These are phyloP conservation scores for Ogataea chonburiensis DNA, from an alignment of 805 yeast species.

Conservation along the genomic window DNA sequence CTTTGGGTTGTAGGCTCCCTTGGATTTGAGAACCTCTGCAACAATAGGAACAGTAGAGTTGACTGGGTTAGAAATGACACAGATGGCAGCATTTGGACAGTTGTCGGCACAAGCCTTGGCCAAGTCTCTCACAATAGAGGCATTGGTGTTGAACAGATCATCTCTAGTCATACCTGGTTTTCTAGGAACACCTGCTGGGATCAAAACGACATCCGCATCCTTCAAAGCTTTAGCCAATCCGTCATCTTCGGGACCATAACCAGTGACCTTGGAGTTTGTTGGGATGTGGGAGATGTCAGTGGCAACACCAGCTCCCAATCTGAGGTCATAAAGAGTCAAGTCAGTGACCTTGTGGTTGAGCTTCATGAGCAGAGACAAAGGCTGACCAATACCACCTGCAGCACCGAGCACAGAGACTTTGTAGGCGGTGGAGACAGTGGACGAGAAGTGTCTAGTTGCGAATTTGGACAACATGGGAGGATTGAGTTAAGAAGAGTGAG, in stretches of 20 bases:
- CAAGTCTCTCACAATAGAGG: conserved; percentile 90
- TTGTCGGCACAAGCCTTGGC: conserved; percentile 80
- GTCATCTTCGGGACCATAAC: conserved; percentile 80
- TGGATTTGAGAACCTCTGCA: conserved; percentile 83
- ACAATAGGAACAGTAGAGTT: conserved; percentile 97
- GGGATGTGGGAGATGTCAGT: conserved; percentile 94
- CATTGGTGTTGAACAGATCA: conserved; percentile 93
- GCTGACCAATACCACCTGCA: conserved; percentile 96
- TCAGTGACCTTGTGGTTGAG: conserved; percentile 85
- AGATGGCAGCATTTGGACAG: conserved; percentile 81
- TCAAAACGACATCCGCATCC: conserved; percentile 81
- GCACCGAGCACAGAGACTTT: conserved; percentile 83
- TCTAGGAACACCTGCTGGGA: conserved; percentile 98
- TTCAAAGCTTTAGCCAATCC: conserved; percentile 68
- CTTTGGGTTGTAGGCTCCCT: conserved; percentile 88
- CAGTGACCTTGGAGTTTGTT: conserved; percentile 84
- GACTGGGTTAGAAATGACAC: conserved; percentile 91
- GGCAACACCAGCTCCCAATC: conserved; percentile 95
- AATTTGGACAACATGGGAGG: conserved; percentile 52
- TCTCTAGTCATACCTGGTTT: conserved; percentile 99
- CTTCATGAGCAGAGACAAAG: conserved; percentile 78
- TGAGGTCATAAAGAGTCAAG: conserved; percentile 82
- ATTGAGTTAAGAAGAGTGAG: conserved; percentile 1
- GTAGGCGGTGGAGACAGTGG: conserved; percentile 64
- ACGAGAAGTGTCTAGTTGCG: conserved; percentile 55